Evolutionary conservation across 345 rosid genomes (phyloP).

Genomic region (Bruguiera gymnorhiza): DNA sequence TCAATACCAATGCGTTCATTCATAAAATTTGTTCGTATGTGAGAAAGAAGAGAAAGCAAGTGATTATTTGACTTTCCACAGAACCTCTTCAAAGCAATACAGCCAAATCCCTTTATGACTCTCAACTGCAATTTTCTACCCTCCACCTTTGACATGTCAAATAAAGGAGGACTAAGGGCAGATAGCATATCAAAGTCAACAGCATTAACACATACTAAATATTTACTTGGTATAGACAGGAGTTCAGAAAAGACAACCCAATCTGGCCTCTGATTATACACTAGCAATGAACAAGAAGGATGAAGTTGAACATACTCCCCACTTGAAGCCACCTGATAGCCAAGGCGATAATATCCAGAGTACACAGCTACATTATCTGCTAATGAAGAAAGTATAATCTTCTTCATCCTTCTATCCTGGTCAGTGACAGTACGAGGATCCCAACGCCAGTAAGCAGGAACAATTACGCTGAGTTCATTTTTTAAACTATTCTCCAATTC

Average conservation of each 20-base stretch:
- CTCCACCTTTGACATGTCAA: slow-evolving; percentile 53
- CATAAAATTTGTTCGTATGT: slow-evolving; percentile 41
- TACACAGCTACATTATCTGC: slow-evolving; percentile 87
- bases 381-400: slow-evolving; percentile 63
- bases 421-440: slow-evolving; percentile 42
- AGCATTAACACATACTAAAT: slow-evolving; percentile 84
- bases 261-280: slow-evolving; percentile 69
- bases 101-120: slow-evolving; percentile 57
- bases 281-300: slow-evolving; percentile 79
- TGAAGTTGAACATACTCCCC: slow-evolving; percentile 76
- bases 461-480: slow-evolving; percentile 54
- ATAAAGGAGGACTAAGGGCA: slow-evolving; percentile 59
- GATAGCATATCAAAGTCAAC: slow-evolving; percentile 64
- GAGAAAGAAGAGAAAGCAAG: slow-evolving; percentile 56
- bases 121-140: slow-evolving; percentile 50
- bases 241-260: slow-evolving; percentile 94
- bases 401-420: slow-evolving; percentile 50
- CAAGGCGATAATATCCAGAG: slow-evolving; percentile 76
- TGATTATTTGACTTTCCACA: slow-evolving; percentile 65
- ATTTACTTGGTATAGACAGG: slow-evolving; percentile 49
- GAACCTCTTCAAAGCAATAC: slow-evolving; percentile 52
- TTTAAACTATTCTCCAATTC: slow-evolving; percentile 66
- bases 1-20: slow-evolving; percentile 63
- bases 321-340: slow-evolving; percentile 78
- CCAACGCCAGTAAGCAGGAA: slow-evolving; percentile 70